phyloP scores from a whole-genome alignment of 2,329 filamentous ascomycete species.

The Leptographium wingfieldii region DNA sequence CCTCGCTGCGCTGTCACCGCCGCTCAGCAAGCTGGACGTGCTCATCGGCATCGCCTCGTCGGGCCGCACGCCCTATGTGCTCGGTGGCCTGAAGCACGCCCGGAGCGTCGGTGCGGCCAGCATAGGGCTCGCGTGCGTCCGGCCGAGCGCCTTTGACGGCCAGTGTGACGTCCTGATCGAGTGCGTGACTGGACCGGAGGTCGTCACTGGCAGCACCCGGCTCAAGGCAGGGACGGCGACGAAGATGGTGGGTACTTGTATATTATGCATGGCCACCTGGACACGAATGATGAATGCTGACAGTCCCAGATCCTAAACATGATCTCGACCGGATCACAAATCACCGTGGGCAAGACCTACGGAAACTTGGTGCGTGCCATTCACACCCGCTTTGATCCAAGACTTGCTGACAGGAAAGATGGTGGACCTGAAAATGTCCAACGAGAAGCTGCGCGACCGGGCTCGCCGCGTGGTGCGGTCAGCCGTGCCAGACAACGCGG shows the following conservation, averaged over 20 bases:
- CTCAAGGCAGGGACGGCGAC: constrained; percentile 32
- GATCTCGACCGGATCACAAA: constrained; percentile 29
- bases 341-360: constrained; percentile 27
- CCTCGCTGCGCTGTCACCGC: constrained; percentile 13
- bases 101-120: constrained; percentile 22
- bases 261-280: not conserved
- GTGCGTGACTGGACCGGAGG: constrained; percentile 28
- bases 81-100: constrained; percentile 24
- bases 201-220: constrained; percentile 31
- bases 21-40: constrained; percentile 18
- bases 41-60: constrained; percentile 30
- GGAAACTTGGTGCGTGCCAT: constrained; percentile 3
- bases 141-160: constrained; percentile 17
- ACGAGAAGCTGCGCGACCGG: constrained; percentile 9
- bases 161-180: constrained; percentile 20
- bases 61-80: constrained; percentile 28
- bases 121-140: constrained; percentile 25
- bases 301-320: constrained; percentile 24
- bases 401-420: constrained; percentile 2
- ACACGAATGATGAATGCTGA: too few relatives aligned
- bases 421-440: constrained; percentile 10
- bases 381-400: too few relatives aligned
- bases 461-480: constrained; percentile 5
- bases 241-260: constrained; percentile 18
- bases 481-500: not conserved